These are phyloP conservation scores for Zalaria obscura DNA, from an alignment of 2,329 filamentous ascomycete species.

Conservation along the genomic window DNA sequence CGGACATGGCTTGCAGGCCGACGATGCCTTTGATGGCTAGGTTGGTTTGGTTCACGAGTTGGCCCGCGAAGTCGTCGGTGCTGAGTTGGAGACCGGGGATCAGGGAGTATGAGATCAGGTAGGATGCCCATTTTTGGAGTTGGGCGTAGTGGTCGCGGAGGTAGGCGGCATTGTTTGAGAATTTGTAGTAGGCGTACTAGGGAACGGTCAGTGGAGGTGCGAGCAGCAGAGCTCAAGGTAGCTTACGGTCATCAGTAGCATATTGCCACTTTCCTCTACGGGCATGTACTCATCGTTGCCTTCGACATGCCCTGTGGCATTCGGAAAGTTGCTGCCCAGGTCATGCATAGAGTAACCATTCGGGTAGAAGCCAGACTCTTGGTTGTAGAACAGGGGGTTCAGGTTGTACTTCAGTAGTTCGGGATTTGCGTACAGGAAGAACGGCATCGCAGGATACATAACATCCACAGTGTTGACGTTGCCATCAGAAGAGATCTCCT, in stretches of 20 bases:
- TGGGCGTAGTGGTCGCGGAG: constrained; percentile 8
- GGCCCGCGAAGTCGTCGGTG: constrained; percentile 11
- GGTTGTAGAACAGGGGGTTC: constrained; percentile 68
- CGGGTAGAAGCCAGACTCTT: constrained; percentile 68
- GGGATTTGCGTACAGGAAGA: constrained; percentile 76
- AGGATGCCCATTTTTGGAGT: constrained; percentile 9
- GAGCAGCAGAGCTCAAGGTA: not conserved
- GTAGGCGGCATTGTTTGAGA: constrained; percentile 2
- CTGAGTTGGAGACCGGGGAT: constrained; percentile 9
- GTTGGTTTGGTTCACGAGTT: constrained; percentile 11
- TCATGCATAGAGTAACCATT: constrained; percentile 72
- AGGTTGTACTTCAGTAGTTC: constrained; percentile 66
- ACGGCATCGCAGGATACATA: constrained; percentile 74
- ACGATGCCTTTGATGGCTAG: constrained; percentile 14
- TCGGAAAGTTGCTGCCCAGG: constrained; percentile 57
- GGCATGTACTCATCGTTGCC: constrained; percentile 63
- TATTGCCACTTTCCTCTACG: constrained; percentile 66
- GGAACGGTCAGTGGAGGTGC: not conserved
- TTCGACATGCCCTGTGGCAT: constrained; percentile 55
- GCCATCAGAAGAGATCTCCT: constrained; percentile 70
- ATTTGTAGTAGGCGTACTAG: constrained; percentile 4
- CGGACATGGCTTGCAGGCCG: constrained; percentile 11
- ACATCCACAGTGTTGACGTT: constrained; percentile 80
- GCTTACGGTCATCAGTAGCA: constrained; percentile 36
- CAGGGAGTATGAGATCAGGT: constrained; percentile 8